Evolutionary conservation across 495 filamentous ascomycete genomes (phyloP), one percentile per base, ranked within the genome.

Genomic region (Aspergillus nanangensis): DNA sequence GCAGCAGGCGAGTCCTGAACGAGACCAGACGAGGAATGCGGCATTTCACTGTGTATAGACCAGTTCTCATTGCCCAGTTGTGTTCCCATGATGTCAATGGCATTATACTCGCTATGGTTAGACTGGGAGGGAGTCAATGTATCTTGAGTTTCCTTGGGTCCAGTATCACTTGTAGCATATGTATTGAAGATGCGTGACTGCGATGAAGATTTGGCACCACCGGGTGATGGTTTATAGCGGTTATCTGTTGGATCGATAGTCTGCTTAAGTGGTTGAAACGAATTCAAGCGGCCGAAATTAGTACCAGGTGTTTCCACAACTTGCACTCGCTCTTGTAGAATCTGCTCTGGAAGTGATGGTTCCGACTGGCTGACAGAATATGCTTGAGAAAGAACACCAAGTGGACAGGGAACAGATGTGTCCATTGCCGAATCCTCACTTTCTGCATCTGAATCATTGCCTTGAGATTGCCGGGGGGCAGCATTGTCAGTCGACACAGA

Each of bases 381-480:
- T 21, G 38, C 44, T 37, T 60, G 50, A 43, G 65, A 63, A 11
- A 55, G 48, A 24, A 44, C 62, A 15, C 59, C 63, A 11, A 81
- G 62, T 4, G 76, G 71, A 41, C 63, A 62, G 19, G 79, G 80
- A 4, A 78, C 59, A 55, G 70, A 67, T 11, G 75, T 55, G 35
- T 82, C 78, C 57, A 83, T 70, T n/a, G 71, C 69, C 2, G 69
- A 69, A 8, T 82, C 80, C 13, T 71, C 68, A 45, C 56, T 63
- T 25, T 58, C 58, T 34, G 41, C 48, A 27, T 61, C 60, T 10
- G 62, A 61, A 36, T 29, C 25, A 29, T 29, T 29, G 11, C 7
- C 7, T 11, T 5, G 25, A 11, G 7, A 29, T 29, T 29, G 5
- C 11, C 11, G 7, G 25, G 11, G 5, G 11, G 5, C 25, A 7